These are phyloP conservation scores for Backusella macrospora DNA, from an alignment of 192 early-diverging fungal genomes.

Conservation along the genomic window DNA sequence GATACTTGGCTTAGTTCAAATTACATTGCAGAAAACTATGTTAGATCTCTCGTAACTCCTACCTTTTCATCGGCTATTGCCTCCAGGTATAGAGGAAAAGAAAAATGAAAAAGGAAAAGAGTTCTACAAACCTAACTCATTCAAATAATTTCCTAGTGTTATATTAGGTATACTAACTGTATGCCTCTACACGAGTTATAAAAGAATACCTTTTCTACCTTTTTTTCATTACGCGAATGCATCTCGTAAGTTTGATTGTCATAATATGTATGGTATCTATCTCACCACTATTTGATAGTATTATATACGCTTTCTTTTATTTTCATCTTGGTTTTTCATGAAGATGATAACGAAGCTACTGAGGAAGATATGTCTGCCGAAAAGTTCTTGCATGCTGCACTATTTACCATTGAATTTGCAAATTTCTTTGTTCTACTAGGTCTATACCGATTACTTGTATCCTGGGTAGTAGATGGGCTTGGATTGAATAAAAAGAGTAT, in stretches of 20 bases:
- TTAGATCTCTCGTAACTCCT: not conserved
- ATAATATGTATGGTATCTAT: not conserved
- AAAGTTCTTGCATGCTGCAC: not conserved
- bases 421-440: constrained; percentile 5
- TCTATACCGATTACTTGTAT: not conserved
- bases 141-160: not conserved
- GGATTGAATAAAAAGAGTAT: constrained; percentile 1
- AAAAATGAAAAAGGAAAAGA: not conserved
- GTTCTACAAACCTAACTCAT: not conserved
- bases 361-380: not conserved
- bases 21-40: constrained; percentile 1
- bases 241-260: not conserved
- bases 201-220: not conserved
- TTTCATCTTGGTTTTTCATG: not conserved
- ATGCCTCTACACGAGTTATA: constrained; percentile 4
- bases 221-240: constrained; percentile 10
- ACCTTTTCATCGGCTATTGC: constrained; percentile 1
- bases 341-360: not conserved
- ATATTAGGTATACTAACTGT: not conserved
- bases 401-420: not conserved
- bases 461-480: constrained; percentile 9
- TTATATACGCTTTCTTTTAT: constrained; percentile 2
- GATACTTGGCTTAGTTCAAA: constrained; percentile 4
- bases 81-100: not conserved
- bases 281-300: not conserved